Evolutionary conservation across 371 early-diverging fungal species (phyloP), one percentile per base, ranked within the genome.

Genomic region (Mortierella sp.): DNA sequence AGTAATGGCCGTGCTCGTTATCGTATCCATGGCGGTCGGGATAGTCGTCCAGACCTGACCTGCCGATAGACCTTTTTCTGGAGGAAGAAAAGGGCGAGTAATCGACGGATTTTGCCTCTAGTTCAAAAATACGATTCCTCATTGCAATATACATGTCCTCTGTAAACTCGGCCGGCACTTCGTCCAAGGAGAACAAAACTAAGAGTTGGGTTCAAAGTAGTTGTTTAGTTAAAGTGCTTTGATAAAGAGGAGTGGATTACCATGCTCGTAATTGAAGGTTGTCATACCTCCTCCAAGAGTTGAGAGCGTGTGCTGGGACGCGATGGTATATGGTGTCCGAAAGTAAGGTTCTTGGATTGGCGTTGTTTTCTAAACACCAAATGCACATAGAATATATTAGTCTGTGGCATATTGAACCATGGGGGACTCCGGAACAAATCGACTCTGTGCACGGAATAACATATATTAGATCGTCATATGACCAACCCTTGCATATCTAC

Each of bases 111-210:
- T 81, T 81, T 40, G 76, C 75, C 54, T 81, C 81, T 14, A 81
- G 61, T 57, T 81, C 81, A 63, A 81, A 81, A 37, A 81, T 76
- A 22, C 81, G 75, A 59, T 81, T 81, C 55, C 81, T 68, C 81
- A 81, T 80, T 5, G 81, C 81, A 49, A 80, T 80, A 37, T 80
- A 80, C 75, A 80, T 80, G 49, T 80, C 81, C 61, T 80, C 59
- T 32, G 61, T 80, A 63, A 80, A 80, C 30, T 80, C 69, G 32
- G 49, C 18, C 2, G 81, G 81, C n/a, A 75, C 72, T 18, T 80
- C 81, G 22, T 81, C 81, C 61, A 81, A 62, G 12, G 81, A 81
- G 55, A 81, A 81, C 16, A 75, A 61, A 9, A 75, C 81, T 81
- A 75, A 14, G 5, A 1, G 43, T 14, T 12, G 43, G 5, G 1